Percentiles rank a stretch among this genome's conserved stretches.
Evolutionary conservation across 305 asterid genomes (phyloP).

Genomic region (Rubia balearica): DNA sequence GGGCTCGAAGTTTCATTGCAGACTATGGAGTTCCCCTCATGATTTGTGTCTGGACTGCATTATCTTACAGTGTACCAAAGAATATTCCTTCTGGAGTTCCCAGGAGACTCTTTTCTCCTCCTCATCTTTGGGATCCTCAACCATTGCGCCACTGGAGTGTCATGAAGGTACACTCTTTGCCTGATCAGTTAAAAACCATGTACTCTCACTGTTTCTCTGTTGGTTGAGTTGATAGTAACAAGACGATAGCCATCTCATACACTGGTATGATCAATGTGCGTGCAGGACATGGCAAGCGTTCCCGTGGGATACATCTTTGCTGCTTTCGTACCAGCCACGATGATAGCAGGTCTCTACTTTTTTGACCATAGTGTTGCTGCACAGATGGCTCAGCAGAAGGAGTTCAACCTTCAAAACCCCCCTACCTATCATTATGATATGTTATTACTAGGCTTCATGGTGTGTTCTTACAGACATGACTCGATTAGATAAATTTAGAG

Average conservation of each 20-base stretch:
- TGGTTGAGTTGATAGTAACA: not conserved
- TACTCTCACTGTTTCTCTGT: not conserved
- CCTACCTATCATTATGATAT: conserved; percentile 81
- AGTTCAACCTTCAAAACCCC: conserved; percentile 83
- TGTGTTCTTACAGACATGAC: conserved; percentile 20
- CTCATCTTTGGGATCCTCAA: conserved; percentile 70
- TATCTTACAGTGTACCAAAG: conserved; percentile 53
- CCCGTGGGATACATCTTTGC: conserved; percentile 58
- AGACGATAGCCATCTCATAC: not conserved
- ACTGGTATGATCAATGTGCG: conserved; percentile 22
- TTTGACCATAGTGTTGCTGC: conserved; percentile 94
- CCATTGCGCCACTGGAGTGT: conserved; percentile 82
- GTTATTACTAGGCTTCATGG: conserved; percentile 75
- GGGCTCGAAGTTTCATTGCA: conserved; percentile 65
- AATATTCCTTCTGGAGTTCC: conserved; percentile 68
- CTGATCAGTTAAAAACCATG: not conserved
- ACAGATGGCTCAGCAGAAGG: conserved; percentile 83
- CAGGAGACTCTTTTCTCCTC: conserved; percentile 71
- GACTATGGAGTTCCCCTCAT: conserved; percentile 85
- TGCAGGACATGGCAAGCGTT: conserved; percentile 77
- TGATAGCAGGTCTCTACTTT: conserved; percentile 87
- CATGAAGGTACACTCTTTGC: conserved; percentile 38
- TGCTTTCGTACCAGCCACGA: conserved; percentile 75
- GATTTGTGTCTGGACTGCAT: conserved; percentile 65
- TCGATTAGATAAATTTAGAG: not conserved